Percentiles rank a stretch among this genome's conserved stretches.
phyloP scores from a whole-genome alignment of 208 protist species.

The Trichomonas tenax region DNA sequence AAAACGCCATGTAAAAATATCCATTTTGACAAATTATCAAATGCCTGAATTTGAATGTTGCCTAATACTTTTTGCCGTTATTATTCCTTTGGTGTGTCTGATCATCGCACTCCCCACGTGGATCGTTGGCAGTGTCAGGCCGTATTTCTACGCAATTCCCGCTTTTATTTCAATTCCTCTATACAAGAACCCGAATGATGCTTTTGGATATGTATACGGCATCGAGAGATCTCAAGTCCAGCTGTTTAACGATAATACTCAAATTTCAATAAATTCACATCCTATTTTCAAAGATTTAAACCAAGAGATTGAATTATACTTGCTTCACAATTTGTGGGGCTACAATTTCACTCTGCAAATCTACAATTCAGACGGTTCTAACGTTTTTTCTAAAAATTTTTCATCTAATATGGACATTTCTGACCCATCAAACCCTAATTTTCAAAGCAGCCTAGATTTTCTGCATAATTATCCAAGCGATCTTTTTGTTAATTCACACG shows the following conservation, averaged over 20 bases:
- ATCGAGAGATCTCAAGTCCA: not conserved
- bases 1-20: too few species aligned
- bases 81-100: too few species aligned
- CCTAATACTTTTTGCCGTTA: too few species aligned
- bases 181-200: not conserved
- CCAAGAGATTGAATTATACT: not conserved
- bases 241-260: not conserved
- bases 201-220: not conserved
- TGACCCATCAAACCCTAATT: not conserved
- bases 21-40: too few species aligned
- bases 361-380: not conserved
- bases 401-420: not conserved
- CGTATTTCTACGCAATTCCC: not conserved
- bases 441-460: not conserved
- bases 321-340: not conserved
- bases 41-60: too few species aligned
- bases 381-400: not conserved
- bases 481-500: not conserved
- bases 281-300: not conserved
- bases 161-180: not conserved
- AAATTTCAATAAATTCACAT: not conserved
- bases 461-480: not conserved
- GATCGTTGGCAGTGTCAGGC: not conserved
- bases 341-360: not conserved
- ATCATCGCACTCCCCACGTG: not conserved